These are phyloP conservation scores for Epichloe coenophiala DNA, from an alignment of 2,329 filamentous ascomycete species.

Conservation along the genomic window DNA sequence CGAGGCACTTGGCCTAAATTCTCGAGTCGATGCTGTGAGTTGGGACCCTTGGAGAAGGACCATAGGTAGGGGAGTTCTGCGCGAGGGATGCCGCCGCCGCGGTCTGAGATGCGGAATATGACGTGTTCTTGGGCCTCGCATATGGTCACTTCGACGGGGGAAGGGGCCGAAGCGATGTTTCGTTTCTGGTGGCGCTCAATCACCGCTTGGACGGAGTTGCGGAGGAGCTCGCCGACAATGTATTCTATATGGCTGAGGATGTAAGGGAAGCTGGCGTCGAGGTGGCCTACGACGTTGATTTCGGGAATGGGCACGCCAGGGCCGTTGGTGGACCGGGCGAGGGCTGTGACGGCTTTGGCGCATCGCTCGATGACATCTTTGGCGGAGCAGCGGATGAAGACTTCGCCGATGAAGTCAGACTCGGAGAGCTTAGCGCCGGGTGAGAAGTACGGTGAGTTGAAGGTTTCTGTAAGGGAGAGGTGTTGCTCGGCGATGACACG, in stretches of 20 bases:
- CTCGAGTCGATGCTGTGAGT: slow-evolving; percentile 61
- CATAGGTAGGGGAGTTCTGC: slow-evolving; percentile 82
- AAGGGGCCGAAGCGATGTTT: slow-evolving; percentile 36
- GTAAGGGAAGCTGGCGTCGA: slow-evolving; percentile 86
- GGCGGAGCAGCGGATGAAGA: slow-evolving; percentile 86
- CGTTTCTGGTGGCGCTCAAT: slow-evolving; percentile 55
- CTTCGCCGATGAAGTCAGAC: slow-evolving; percentile 84
- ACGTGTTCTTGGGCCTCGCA: slow-evolving; percentile 92
- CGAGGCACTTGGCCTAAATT: slow-evolving; percentile 80
- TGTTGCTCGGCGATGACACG: slow-evolving; percentile 97
- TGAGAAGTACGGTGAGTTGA: slow-evolving; percentile 80
- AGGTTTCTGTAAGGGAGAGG: slow-evolving; percentile 86
- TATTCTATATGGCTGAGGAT: slow-evolving; percentile 95
- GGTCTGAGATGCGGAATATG: slow-evolving; percentile 91
- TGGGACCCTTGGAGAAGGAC: slow-evolving; percentile 91
- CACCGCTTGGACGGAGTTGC: slow-evolving; percentile 88
- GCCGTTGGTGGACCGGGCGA: slow-evolving; percentile 65
- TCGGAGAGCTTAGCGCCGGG: slow-evolving; percentile 60
- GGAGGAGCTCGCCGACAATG: slow-evolving; percentile 85
- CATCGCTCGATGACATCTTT: slow-evolving; percentile 79
- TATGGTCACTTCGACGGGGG: slow-evolving; percentile 85
- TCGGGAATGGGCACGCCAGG: slow-evolving; percentile 59
- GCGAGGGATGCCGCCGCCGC: slow-evolving; percentile 78
- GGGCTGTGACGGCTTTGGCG: slow-evolving; percentile 58
- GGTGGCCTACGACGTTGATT: slow-evolving; percentile 71